phyloP scores from a whole-genome alignment of 1,284 basidiomycete species.

The Rhodotorula sp. region DNA sequence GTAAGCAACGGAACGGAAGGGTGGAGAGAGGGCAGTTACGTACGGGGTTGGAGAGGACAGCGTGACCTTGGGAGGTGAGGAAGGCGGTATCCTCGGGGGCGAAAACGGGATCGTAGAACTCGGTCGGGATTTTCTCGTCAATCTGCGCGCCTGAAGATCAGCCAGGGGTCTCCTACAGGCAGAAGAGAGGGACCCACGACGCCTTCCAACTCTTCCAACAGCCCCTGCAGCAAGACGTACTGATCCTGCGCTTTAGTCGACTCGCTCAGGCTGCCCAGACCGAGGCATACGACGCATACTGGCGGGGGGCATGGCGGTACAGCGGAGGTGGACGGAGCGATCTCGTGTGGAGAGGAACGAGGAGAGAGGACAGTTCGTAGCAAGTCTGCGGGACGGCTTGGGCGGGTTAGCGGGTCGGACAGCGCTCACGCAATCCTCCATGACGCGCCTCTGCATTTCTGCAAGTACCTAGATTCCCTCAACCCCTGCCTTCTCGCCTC shows the following conservation, averaged over 20 bases:
- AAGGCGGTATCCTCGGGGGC: slow-evolving; percentile 16
- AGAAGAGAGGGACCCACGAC: background rate
- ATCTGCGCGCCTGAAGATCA: background rate
- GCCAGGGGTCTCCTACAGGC: background rate
- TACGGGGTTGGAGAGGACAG: slow-evolving; percentile 18
- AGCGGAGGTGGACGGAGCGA: background rate
- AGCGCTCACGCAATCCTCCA: no score
- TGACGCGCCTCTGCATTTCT: slow-evolving; percentile 20
- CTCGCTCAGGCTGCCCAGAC: slow-evolving; percentile 35
- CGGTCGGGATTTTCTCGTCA: background rate
- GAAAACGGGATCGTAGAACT: slow-evolving; percentile 39
- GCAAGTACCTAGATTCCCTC: slow-evolving; percentile 9
- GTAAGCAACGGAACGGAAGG: background rate
- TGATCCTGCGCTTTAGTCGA: slow-evolving; percentile 40
- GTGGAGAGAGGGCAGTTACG: background rate
- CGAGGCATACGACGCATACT: slow-evolving; percentile 30
- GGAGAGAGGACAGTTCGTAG: slow-evolving; percentile 10
- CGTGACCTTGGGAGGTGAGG: slow-evolving; percentile 14
- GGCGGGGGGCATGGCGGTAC: slow-evolving; percentile 23
- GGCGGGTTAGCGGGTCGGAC: no score
- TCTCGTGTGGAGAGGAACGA: no score
- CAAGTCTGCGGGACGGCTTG: background rate
- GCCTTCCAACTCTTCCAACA: slow-evolving; percentile 21
- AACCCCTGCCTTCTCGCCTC: slow-evolving; percentile 3
- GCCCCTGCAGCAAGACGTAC: slow-evolving; percentile 24